Evolutionary conservation across 129 eudicot genomes (phyloP), one percentile per base, ranked within the genome.

Genomic region (Helianthus tuberosus): DNA sequence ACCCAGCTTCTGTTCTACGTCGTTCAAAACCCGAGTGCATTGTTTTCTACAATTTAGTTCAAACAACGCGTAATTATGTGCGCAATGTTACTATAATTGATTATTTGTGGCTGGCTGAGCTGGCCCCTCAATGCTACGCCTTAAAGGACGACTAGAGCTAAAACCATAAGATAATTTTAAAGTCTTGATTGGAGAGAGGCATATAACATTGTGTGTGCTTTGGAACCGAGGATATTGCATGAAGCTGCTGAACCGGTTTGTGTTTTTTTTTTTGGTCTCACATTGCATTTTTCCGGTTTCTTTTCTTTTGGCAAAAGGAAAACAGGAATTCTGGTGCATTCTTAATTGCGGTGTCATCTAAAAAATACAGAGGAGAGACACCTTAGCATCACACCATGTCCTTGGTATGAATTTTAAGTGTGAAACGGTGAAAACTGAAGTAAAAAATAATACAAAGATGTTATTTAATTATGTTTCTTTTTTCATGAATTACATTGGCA

Each of bases 71-170:
- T 41, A 88, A 79, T 72, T 95, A 88, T 55, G 83, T 95, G 43
- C 96, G 96, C 55, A 89, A 91, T 77, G 82, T 95, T 38, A 79
- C 94, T 15, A 86, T 83, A 83, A 87, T 95, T 64, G 99, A 95
- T 78, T 86, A 86, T 80, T 71, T 89, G 88, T 91, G 96, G 99
- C 84, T 95, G 53, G 85, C 92, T 6, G 97, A 95, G 84, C 88
- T 95, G 49, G 99, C 97, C 69, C 99, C 99, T 38, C 96, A 91
- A 46, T 86, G 74, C 74, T 95, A 82, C 69, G 87, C 93, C 64
- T 52, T 84, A 74, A 83, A 82, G 72, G 90, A 87, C 15, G 11
- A 29, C 46, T 66, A 66, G 73, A 14, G 16, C 5, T 27, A 12
- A 27, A 27, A 3, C 16, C 32, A 59, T 5, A 59, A 5, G 65